These are phyloP conservation scores for Podospora comata DNA, from an alignment of 495 filamentous ascomycete species.

Conservation along the genomic window DNA sequence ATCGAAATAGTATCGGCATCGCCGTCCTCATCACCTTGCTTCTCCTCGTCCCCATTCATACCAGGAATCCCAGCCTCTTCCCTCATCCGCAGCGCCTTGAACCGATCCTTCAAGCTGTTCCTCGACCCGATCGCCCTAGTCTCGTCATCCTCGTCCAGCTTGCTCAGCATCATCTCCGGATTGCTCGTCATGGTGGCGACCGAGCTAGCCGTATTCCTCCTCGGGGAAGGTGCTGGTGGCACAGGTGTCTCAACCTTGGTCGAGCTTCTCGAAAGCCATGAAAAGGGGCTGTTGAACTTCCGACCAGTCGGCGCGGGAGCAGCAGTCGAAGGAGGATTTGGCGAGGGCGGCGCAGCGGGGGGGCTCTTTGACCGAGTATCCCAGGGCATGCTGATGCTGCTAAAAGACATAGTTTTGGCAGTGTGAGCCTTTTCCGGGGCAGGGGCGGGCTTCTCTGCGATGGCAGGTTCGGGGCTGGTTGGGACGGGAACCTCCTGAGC, in stretches of 20 bases:
- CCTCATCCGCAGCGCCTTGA: conserved; percentile 76
- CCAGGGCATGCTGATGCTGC: conserved; percentile 54
- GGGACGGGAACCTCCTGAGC: conserved; percentile 14
- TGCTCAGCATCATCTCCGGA: conserved; percentile 66
- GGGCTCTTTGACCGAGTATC: conserved; percentile 38
- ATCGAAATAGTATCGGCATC: conserved; percentile 32
- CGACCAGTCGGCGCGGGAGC: conserved; percentile 45
- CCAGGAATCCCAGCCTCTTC: conserved; percentile 60
- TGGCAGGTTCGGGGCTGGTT: conserved; percentile 23
- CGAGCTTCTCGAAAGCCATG: conserved; percentile 78
- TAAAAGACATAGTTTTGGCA: conserved; percentile 44
- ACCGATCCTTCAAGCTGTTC: conserved; percentile 78
- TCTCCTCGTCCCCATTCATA: conserved; percentile 48
- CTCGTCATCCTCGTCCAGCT: conserved; percentile 63
- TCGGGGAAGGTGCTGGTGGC: conserved; percentile 45
- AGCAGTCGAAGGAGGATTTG: conserved; percentile 42
- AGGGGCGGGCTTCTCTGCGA: conserved; percentile 24
- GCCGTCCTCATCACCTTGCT: conserved; percentile 52
- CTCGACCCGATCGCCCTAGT: conserved; percentile 43
- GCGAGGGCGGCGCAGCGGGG: conserved; percentile 11
- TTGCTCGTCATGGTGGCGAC: conserved; percentile 71
- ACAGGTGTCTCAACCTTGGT: conserved; percentile 59
- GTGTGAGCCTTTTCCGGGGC: conserved; percentile 24
- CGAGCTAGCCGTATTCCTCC: conserved; percentile 71
- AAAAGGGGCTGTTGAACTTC: conserved; percentile 77